Conservation (phyloP, 257 asterid species). For the Fraxinus cuspidata region DNA sequence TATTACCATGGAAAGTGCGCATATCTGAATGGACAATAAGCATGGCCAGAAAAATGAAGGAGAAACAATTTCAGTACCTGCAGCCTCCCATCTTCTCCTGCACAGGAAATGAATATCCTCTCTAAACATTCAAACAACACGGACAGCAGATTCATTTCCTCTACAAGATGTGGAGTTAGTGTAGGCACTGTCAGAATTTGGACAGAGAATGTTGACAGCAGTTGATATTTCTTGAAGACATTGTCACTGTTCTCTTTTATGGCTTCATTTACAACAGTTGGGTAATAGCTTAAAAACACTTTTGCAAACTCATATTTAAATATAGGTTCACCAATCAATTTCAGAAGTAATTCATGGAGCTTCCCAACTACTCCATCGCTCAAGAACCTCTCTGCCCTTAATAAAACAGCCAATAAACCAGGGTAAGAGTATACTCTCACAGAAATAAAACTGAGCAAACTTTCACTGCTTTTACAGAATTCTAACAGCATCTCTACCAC, state of each 20-base stretch:
- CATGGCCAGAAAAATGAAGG: neutral
- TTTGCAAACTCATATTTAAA: conserved; percentile 90
- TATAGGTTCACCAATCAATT: conserved; percentile 83
- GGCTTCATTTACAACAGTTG: conserved; percentile 58
- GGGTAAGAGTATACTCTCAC: conserved; percentile 63
- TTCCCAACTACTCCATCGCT: conserved; percentile 44
- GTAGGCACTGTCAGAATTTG: conserved; percentile 91
- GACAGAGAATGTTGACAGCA: conserved; percentile 82
- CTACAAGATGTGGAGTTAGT: conserved; percentile 81
- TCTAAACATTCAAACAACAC: conserved; percentile 75
- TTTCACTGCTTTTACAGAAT: conserved; percentile 76
- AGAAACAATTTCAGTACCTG: conserved; percentile 53
- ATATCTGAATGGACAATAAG: too few relatives aligned
- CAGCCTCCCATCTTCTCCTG: conserved; percentile 74
- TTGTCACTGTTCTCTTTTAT: conserved; percentile 55
- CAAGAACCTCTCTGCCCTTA: conserved; percentile 73
- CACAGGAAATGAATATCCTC: conserved; percentile 57
- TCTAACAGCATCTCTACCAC: conserved; percentile 79
- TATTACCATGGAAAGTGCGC: too few relatives aligned
- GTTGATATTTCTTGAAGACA: conserved; percentile 54
- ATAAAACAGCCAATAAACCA: conserved; percentile 72
- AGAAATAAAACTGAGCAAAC: conserved; percentile 87
- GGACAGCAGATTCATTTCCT: conserved; percentile 83
- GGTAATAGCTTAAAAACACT: conserved; percentile 78
- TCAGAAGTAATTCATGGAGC: conserved; percentile 85